Base-by-base conservation (phyloP, 129 eudicot species). In the Logfia minima region DNA sequence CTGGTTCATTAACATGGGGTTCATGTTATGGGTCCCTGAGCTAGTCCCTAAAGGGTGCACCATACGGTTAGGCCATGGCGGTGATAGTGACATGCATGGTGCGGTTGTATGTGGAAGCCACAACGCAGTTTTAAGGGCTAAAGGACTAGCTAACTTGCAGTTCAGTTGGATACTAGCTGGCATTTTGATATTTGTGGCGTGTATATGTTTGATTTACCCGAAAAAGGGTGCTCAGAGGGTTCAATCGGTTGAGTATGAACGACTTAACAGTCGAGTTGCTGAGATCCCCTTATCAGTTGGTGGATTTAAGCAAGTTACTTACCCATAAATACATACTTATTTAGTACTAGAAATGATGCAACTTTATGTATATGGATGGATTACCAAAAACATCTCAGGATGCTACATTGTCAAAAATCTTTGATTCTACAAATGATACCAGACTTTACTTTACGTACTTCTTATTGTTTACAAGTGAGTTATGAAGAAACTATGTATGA, bases 81-180 rank as follows among this genome's bases (percentile, higher is more conserved):
- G 86, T 80, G 80, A 81, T 13, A 70, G 75, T 72, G 75, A 71
- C 78, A 80, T 76, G 79, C 90, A 84, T 65, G 96, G 93, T 11
- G 88, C 90, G 16, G 87, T 92, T 72, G 60, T 80, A 5, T 92
- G 98, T 86, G 84, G 62, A 81, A 83, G 84, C 70, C 86, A 80
- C 18, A 90, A 88, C 31, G 91, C 97, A 5, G 83, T 70, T 65
- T 64, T 70, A 37, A 85, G 93, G 79, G 97, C 97, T 28, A 83
- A 74, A 74, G 91, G 92, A 4, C 60, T 88, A 77, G 98, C 97
- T 60, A 93, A 88, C 78, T 64, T 90, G 90, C 98, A 88, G 53
- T 90, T 93, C 41, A 90, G 97, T 79, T 93, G 98, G 98, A 89
- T 88, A 82, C 81, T 90, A 35, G 81, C 87, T 9, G 92, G 86